Evolutionary conservation across 1,139 yeast species (phyloP).

Genomic region (Hyphopichia buzzinii): DNA sequence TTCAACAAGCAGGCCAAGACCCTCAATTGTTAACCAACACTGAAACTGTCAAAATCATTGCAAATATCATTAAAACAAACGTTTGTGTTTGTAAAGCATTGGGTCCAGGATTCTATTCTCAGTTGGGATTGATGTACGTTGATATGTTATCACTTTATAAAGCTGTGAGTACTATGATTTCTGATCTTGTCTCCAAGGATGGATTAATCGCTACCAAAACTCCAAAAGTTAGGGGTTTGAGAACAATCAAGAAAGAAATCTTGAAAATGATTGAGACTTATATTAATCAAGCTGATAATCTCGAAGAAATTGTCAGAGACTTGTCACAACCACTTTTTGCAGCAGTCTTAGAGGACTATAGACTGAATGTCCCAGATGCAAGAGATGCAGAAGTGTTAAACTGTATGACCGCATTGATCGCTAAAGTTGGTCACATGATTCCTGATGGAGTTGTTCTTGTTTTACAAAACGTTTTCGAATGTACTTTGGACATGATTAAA

Average conservation of each 20-base stretch:
- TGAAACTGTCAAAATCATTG: constrained; percentile 88
- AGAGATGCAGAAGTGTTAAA: constrained; percentile 96
- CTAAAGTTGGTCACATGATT: constrained; percentile 82
- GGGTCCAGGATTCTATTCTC: constrained; percentile 90
- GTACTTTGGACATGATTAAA: constrained; percentile 93
- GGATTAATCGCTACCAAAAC: constrained; percentile 91
- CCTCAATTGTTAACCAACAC: constrained; percentile 81
- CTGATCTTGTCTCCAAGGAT: constrained; percentile 72
- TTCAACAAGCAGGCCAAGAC: constrained; percentile 82
- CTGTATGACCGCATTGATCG: constrained; percentile 88
- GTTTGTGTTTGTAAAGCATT: constrained; percentile 90
- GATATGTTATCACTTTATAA: constrained; percentile 88
- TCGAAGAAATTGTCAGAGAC: constrained; percentile 81
- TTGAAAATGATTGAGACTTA: constrained; percentile 87
- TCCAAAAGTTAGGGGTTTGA: constrained; percentile 89
- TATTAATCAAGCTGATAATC: constrained; percentile 80
- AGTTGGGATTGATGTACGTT: constrained; percentile 79
- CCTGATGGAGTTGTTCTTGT: constrained; percentile 89
- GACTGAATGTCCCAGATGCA: constrained; percentile 88
- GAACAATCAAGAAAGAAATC: constrained; percentile 95
- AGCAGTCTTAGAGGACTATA: constrained; percentile 89
- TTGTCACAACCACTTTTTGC: constrained; percentile 80
- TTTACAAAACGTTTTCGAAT: constrained; percentile 87
- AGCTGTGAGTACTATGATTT: constrained; percentile 88
- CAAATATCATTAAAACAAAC: constrained; percentile 90